phyloP scores from a whole-genome alignment of 164 flowering plant species.

The Macadamia integrifolia region DNA sequence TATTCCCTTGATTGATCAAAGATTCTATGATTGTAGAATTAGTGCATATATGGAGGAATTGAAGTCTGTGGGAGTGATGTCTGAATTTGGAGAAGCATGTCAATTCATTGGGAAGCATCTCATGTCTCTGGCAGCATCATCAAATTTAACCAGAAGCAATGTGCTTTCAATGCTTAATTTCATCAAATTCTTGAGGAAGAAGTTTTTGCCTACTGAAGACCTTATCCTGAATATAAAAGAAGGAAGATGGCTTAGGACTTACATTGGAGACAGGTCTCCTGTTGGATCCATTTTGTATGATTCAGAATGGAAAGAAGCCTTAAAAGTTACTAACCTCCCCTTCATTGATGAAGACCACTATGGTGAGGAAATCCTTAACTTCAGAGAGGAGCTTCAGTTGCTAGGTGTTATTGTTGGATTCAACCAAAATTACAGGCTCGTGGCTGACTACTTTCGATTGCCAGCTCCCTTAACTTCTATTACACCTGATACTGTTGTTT shows the following conservation, averaged over 20 bases:
- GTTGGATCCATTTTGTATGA: slow-evolving; percentile 37
- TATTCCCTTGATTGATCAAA: slow-evolving; percentile 51
- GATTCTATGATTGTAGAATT: slow-evolving; percentile 38
- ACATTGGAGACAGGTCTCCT: slow-evolving; percentile 41
- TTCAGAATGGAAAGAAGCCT: slow-evolving; percentile 40
- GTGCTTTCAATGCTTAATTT: slow-evolving; percentile 50
- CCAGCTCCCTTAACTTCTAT: slow-evolving; percentile 16
- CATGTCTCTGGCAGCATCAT: slow-evolving; percentile 40
- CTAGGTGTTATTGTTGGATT: slow-evolving; percentile 52
- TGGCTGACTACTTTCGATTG: slow-evolving; percentile 30
- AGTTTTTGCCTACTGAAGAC: slow-evolving; percentile 25
- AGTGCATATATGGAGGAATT: slow-evolving; percentile 40
- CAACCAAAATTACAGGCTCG: slow-evolving; percentile 26
- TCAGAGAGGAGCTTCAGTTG: slow-evolving; percentile 39
- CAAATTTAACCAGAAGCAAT: slow-evolving; percentile 25
- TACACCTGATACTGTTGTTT: slow-evolving; percentile 23
- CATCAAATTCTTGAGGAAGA: slow-evolving; percentile 35
- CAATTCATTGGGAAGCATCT: slow-evolving; percentile 51
- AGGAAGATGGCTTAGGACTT: slow-evolving; percentile 46
- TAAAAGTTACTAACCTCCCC: slow-evolving; percentile 41
- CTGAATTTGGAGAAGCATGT: slow-evolving; percentile 47
- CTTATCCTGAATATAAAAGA: slow-evolving; percentile 37
- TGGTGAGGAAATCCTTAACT: slow-evolving; percentile 39
- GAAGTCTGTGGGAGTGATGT: slow-evolving; percentile 51
- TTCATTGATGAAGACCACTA: slow-evolving; percentile 45